Conservation (phyloP, 257 asterid species). For the Forsythia viridissima region DNA sequence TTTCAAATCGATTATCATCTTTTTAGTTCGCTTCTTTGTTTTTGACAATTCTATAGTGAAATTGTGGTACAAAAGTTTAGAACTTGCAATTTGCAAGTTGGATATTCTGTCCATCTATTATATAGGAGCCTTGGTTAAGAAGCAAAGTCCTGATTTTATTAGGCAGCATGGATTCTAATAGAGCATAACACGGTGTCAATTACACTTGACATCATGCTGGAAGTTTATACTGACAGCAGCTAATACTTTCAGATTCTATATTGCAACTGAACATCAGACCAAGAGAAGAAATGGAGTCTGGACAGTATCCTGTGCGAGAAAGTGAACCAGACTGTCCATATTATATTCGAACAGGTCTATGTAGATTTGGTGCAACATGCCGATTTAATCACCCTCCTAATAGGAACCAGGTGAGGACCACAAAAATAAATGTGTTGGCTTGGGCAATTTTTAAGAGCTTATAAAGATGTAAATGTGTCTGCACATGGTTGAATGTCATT, state of each 20-base stretch:
- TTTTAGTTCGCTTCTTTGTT: neutral
- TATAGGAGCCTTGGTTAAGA: conserved; percentile 1
- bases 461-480: neutral
- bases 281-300: conserved; percentile 70
- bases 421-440: conserved; percentile 19
- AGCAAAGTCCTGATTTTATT: neutral
- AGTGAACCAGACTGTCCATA: conserved; percentile 84
- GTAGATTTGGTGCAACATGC: conserved; percentile 89
- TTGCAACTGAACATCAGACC: conserved; percentile 80
- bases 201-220: conserved; percentile 10
- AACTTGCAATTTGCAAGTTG: neutral
- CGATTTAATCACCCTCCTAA: conserved; percentile 87
- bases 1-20: neutral
- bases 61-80: neutral
- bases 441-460: neutral
- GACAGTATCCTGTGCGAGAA: conserved; percentile 78
- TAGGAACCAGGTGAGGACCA: conserved; percentile 61
- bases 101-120: neutral
- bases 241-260: conserved; percentile 53
- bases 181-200: neutral
- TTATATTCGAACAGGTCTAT: conserved; percentile 85
- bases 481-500: neutral
- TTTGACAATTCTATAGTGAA: neutral
- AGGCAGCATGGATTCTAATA: neutral
- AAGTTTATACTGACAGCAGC: conserved; percentile 27